These are phyloP conservation scores for Apiospora sp. DNA, from an alignment of 2,329 filamentous ascomycete species.

Conservation along the genomic window DNA sequence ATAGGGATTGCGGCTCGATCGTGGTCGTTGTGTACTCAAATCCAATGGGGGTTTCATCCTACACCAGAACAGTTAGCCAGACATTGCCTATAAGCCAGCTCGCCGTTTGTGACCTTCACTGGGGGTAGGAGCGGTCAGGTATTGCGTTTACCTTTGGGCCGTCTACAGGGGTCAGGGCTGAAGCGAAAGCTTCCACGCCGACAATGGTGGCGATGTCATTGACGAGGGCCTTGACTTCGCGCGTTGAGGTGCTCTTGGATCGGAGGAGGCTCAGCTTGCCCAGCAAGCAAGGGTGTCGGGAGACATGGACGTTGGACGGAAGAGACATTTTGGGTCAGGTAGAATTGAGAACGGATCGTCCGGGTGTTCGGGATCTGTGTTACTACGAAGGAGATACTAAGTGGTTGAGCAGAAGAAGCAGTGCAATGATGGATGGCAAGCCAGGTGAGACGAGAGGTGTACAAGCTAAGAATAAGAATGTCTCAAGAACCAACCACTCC, in stretches of 20 bases:
- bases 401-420: background rate
- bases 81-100: background rate
- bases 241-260: conserved; percentile 71
- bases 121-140: background rate
- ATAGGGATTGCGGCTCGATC: conserved; percentile 71
- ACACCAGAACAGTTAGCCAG: background rate
- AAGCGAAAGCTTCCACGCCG: conserved; percentile 79
- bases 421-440: background rate
- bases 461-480: background rate
- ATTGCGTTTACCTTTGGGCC: conserved; percentile 67
- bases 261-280: conserved; percentile 92
- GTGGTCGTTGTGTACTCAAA: conserved; percentile 74
- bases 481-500: background rate
- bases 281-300: conserved; percentile 82
- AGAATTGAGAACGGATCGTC: background rate
- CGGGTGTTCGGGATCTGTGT: conserved; percentile 4
- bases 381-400: background rate
- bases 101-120: no score
- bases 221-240: conserved; percentile 82
- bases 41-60: conserved; percentile 83
- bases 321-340: conserved; percentile 44
- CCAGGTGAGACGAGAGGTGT: background rate
- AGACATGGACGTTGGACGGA: conserved; percentile 76
- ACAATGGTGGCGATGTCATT: conserved; percentile 88
- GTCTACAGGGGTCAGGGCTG: conserved; percentile 62